Base-by-base conservation (phyloP, 116 monocot genomes). In the Zostera marina region DNA sequence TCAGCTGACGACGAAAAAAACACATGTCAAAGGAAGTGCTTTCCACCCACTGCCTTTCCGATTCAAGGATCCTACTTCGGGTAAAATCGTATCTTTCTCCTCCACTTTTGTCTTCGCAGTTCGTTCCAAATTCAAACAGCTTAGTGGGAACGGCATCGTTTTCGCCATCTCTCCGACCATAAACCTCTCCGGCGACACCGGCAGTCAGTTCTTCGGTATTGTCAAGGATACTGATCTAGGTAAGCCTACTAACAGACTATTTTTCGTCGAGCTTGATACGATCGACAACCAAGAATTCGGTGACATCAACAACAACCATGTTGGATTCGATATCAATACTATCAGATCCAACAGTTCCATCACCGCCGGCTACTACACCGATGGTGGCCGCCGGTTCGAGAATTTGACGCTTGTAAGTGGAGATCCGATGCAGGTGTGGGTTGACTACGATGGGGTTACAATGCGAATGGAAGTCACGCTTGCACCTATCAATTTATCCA, bases 291-390 rank as follows among this genome's bases (percentile, higher is more conserved):
- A 65, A 8, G 87, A 79, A 22, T 63, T 82, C 47, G 13, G 23
- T 5, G 82, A 82, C 56, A 76, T 81, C 51, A 69, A 74, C 60
- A 67, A 76, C 63, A 87, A 87, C 76, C 82, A 87, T 57, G 66
- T 81, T 25, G 87, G 79, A 6, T 53, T 82, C 62, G 70, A 81
- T 39, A 40, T 81, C 62, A 62, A 82, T 62, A 65, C 63, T 59
- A 11, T 78, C 44, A 23, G 13, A 10, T 87, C 87, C 17, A 44
- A 42, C 11, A 16, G 20, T 0, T 62, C 79, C 9, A 43, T 23
- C 8, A 16, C 68, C n/a, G 76, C 73, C 9, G 67, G 73, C 0
- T 73, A 67, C 52, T 66, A 53, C 56, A 14, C 39, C 8, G 0
- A 22, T 42, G 11, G 3, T 3, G 61, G 42, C 5, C 19, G 8